Percentiles rank a stretch among this genome's conserved stretches.
Conservation (phyloP, 805 yeast species). For the Starmerella potacharoeniae region DNA sequence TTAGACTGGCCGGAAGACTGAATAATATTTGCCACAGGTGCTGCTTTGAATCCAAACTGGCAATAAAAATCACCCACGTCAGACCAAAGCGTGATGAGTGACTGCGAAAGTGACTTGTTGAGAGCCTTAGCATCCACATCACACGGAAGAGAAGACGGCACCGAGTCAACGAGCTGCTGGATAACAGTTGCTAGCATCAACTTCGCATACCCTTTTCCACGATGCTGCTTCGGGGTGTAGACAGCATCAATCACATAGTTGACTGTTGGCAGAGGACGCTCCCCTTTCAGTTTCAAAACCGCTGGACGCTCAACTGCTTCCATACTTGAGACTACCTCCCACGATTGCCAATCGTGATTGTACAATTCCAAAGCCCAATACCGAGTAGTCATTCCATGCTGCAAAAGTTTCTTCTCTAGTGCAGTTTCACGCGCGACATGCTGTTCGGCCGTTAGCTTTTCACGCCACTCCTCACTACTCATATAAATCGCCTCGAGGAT, state of each 20-base stretch:
- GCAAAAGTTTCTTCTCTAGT: constrained; percentile 11
- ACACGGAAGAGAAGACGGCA: constrained; percentile 16
- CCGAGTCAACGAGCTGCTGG: constrained; percentile 16
- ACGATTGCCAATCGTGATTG: constrained; percentile 25
- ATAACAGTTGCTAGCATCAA: constrained; percentile 32
- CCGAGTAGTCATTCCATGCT: constrained; percentile 19
- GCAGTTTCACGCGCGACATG: constrained; percentile 24
- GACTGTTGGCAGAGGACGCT: constrained; percentile 15
- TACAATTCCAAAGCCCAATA: constrained; percentile 24
- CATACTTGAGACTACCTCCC: constrained; percentile 30
- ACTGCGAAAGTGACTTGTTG: background rate
- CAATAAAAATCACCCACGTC: constrained; percentile 61
- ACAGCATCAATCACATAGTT: constrained; percentile 44
- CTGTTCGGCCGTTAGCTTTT: constrained; percentile 21
- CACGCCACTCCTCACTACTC: constrained; percentile 25
- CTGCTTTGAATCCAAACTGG: constrained; percentile 39
- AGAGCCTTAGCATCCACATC: background rate
- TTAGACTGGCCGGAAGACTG: background rate
- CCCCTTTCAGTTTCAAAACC: constrained; percentile 19
- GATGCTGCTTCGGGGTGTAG: constrained; percentile 37
- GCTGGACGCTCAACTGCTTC: constrained; percentile 37
- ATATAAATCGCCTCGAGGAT: background rate
- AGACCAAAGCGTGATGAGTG: constrained; percentile 47
- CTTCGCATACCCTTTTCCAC: constrained; percentile 48
- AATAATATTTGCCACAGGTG: constrained; percentile 3